Conservation (phyloP, 2,329 filamentous ascomycete species). For the Cryphonectria parasitica region DNA sequence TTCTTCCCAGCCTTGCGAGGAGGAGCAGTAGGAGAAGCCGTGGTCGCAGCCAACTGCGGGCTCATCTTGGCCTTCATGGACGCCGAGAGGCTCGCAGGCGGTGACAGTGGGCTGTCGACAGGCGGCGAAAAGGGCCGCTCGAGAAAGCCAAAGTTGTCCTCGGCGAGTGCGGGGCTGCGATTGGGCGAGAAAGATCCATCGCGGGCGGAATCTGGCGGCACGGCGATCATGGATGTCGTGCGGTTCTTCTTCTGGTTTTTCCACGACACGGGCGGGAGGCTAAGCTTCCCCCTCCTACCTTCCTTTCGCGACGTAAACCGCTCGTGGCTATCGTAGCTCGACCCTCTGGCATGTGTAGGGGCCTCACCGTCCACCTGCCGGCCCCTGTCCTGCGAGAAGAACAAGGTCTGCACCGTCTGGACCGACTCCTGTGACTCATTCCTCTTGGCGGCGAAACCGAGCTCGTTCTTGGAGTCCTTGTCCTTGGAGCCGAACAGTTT, state of each 20-base stretch:
- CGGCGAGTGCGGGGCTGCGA: slow-evolving; percentile 4
- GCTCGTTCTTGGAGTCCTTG: slow-evolving; percentile 12
- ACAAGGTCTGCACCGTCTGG: slow-evolving; percentile 21
- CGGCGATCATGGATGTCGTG: slow-evolving; percentile 29
- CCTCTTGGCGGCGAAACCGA: not conserved
- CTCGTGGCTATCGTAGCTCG: slow-evolving; percentile 25
- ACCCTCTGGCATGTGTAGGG: slow-evolving; percentile 11
- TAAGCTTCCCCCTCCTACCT: slow-evolving; percentile 17
- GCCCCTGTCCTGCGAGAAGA: slow-evolving; percentile 8
- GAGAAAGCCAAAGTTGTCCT: slow-evolving; percentile 27
- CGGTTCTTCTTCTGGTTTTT: slow-evolving; percentile 21
- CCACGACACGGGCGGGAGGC: slow-evolving; percentile 25
- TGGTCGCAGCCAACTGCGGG: slow-evolving; percentile 21
- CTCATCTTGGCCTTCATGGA: slow-evolving; percentile 39
- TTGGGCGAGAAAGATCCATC: slow-evolving; percentile 17
- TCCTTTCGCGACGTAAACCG: slow-evolving; percentile 17
- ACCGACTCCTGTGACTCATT: slow-evolving; percentile 19
- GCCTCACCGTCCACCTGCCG: slow-evolving; percentile 14
- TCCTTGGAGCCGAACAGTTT: slow-evolving; percentile 26
- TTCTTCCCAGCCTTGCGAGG: slow-evolving; percentile 18
- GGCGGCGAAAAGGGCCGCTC: slow-evolving; percentile 27
- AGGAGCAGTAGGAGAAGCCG: slow-evolving; percentile 18
- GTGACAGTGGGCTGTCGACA: slow-evolving; percentile 21
- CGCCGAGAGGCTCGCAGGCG: slow-evolving; percentile 31
- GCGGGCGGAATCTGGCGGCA: slow-evolving; percentile 27